Evolutionary conservation across 2,329 filamentous ascomycete genomes (phyloP), one percentile per base, ranked within the genome.

Genomic region (Sporothrix globosa): DNA sequence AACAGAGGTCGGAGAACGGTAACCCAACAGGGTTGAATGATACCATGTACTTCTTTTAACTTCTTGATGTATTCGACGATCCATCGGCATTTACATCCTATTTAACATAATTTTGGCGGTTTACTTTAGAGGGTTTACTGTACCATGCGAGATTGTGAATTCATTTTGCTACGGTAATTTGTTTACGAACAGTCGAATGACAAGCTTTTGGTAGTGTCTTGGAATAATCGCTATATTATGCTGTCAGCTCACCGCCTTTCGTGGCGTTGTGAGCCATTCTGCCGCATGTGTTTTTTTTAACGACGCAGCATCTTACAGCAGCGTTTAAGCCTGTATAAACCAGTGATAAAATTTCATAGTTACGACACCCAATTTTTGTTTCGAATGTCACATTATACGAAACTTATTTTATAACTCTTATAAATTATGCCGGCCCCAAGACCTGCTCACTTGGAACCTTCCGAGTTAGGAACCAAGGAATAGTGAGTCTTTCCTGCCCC

Each of bases 401-500:
- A 48, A 17, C 19, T 19, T 17, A 17, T 48, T 50, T 21, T 48
- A n/a, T 30, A 27, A 65, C 61, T 13, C 7, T 7, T 21, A 41
- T 9, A 17, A 10, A 41, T 11, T 17, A 54, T 71, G 72, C 58
- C 69, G n/a, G 48, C 67, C 4, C 52, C 65, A 50, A 85, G 83
- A 72, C 90, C 90, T n/a, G 81, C 81, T 1, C 87, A 91, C 75
- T 89, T 97, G 34, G 87, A 91, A 74, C 92, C 93, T 21, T 97
- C 84, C 78, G 81, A 87, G 79, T 87, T 98, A 41, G 95, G 95
- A 67, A 97, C 93, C 41, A 97, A 93, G 81, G 90, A 95, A 84
- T 96, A 97, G 93, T 96, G 83, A 76, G 88, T 85, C 68, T 63
- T 56, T 34, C 30, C 60, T 67, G 41, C 24, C 24, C 19, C n/a